Percentiles rank a stretch among this genome's conserved stretches.
Evolutionary conservation across 192 early-diverging fungal genomes (phyloP).

Genomic region (Entomortierella chlamydospora): DNA sequence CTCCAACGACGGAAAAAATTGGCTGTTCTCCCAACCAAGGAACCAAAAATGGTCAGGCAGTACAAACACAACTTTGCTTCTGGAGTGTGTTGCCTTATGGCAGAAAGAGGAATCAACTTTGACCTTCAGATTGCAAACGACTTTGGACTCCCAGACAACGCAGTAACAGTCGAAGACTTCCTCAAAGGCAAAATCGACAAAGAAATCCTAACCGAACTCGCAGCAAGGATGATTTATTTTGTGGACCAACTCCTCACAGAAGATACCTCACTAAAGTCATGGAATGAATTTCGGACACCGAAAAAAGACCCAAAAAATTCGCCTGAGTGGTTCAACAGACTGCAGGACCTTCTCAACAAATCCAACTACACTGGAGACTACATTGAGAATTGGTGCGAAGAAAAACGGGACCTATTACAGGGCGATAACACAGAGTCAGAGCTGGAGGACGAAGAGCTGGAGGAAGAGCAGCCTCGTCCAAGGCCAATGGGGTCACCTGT

Average conservation of each 20-base stretch:
- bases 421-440: no score
- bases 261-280: no score
- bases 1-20: constrained; percentile 1
- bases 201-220: background rate
- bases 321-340: no score
- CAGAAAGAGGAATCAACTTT: constrained; percentile 3
- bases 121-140: background rate
- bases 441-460: no score
- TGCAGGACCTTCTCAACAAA: no score
- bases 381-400: no score
- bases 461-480: no score
- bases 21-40: background rate
- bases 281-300: no score
- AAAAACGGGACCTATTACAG: no score
- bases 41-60: background rate
- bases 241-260: background rate
- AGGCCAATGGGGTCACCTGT: no score
- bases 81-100: constrained; percentile 2
- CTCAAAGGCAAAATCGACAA: background rate
- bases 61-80: constrained; percentile 1
- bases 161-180: background rate
- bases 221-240: background rate
- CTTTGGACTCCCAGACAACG: background rate
- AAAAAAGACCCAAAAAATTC: no score
- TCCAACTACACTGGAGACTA: no score